These are phyloP conservation scores for Micractinium sp. DNA, from an alignment of 139 green algal species.

Conservation along the genomic window DNA sequence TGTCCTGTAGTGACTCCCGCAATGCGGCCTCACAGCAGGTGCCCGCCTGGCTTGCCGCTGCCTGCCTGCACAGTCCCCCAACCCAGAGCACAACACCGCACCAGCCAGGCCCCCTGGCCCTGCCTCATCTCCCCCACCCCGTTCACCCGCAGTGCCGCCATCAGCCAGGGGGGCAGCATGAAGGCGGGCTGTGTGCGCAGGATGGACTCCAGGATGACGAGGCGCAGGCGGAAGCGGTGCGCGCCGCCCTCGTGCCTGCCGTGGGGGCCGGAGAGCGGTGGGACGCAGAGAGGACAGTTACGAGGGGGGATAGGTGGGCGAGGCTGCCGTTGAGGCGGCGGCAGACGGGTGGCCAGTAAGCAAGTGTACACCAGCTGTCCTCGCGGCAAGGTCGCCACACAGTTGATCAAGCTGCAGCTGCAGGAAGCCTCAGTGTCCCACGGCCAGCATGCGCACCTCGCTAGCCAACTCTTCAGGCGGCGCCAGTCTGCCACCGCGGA, in stretches of 20 bases:
- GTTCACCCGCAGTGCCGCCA: conserved; percentile 38
- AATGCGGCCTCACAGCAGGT: neutral
- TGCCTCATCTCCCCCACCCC: neutral
- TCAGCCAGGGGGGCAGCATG: conserved; percentile 47
- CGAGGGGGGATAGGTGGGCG: neutral
- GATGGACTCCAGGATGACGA: conserved; percentile 38
- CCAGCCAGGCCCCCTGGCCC: neutral
- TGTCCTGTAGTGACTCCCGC: neutral
- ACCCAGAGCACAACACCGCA: neutral
- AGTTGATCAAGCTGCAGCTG: neutral
- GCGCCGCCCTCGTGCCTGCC: neutral
- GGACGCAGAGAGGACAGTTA: neutral
- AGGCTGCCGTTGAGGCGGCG: neutral
- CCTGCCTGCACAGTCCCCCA: neutral
- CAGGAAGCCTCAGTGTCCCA: neutral
- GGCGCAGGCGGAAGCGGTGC: conserved; percentile 28
- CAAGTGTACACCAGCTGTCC: too few relatives aligned
- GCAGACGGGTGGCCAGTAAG: neutral
- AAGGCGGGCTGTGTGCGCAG: conserved; percentile 24
- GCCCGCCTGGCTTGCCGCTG: neutral
- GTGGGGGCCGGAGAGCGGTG: neutral
- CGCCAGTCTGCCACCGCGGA: conserved; percentile 13
- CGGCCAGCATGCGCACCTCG: neutral
- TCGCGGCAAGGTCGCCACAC: too few relatives aligned
- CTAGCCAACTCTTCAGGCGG: conserved; percentile 16